Base-by-base conservation (phyloP, 371 early-diverging fungal genomes). In the Mucor saturninus region DNA sequence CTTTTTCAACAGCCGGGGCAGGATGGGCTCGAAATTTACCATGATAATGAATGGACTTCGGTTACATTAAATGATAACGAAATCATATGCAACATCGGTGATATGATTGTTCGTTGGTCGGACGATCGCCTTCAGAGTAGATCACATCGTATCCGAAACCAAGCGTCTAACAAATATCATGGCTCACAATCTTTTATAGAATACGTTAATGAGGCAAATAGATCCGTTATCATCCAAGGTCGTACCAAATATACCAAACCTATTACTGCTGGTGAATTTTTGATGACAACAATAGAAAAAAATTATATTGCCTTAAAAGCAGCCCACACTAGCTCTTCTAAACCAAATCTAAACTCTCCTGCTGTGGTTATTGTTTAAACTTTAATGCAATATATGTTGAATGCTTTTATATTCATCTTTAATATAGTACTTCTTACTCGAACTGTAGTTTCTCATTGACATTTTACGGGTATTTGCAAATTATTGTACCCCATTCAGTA, bases 41-140 rank as follows among this genome's bases (percentile, higher is more conserved):
- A 54, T 10, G 45, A 59, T 7, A 60, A 59, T 42, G 28, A 35
- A 28, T 64, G 60, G 68, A 62, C 59, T 10, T 37, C 68, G 10
- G 53, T 62, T n/a, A 56, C 35, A 28, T 64, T 64, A 28, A 28
- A 15, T 28, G 53, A 69, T 46, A 61, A 48, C n/a, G 65, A 69
- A 30, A 64, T 69, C 52, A 65, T 69, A 11, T 69, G 69, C n/a
- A 64, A 64, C 38, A 60, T 69, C n/a, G 69, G 69, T 21, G 64
- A 69, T n/a, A 69, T 69, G 69, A 69, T 69, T 40, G 65, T 64
- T 11, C 64, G 69, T 13, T 69, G 64, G 69, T 69, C 69, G 35
- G 69, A 69, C 55, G 69, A 69, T 56, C 59, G 65, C 10, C 48
- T 69, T 5, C 64, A 61, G 38, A 69, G 69, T 30, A 69, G 61